Base-by-base conservation (phyloP, 768 basidiomycete species). In the Rhodocollybia butyracea region DNA sequence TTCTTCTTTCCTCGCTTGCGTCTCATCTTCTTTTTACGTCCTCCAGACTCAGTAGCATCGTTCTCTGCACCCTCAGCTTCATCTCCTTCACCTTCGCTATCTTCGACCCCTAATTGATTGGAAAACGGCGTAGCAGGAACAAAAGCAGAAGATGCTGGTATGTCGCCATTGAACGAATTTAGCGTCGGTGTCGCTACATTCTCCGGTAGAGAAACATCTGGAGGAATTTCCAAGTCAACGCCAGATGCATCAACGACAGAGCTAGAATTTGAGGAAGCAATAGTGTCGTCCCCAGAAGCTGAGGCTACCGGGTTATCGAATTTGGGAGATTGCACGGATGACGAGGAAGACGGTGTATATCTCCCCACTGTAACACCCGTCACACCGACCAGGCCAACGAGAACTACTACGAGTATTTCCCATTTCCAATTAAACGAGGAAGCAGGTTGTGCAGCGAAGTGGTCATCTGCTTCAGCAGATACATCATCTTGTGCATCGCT, bases 91-190 rank as follows among this genome's bases (percentile, higher is more conserved):
- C 66, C 64, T 27, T 64, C 69, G 29, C 70, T 67, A 46, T 68
- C 71, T 47, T 77, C 84, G 38, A 58, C 76, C 17, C 63, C 73
- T 27, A 63, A 73, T 10, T 26, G 31, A 5, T 36, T 6, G 2
- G 19, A 13, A 32, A 8, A 10, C 24, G 34, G 34, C 17, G 32
- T 24, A 50, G 22, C 32, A 15, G 32, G 21, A 21, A 24, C 5
- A 1, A 15, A 0, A 4, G 31, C n/a, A 5, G 34, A 13, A 50
- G 48, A 12, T 22, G n/a, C 21, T 17, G 22, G 19, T n/a, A 19
- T 13, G n/a, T 4, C 2, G 17, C 7, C n/a, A 12, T 32, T 50
- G 21, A 34, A 24, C 2, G 48, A 4, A n/a, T 17, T 10, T 13
- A 19, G 46, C 19, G 31, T 15, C 31, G 46, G 46, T n/a, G 15